These are phyloP conservation scores for Starmerella asiatica DNA, from an alignment of 805 yeast genomes.

Conservation along the genomic window DNA sequence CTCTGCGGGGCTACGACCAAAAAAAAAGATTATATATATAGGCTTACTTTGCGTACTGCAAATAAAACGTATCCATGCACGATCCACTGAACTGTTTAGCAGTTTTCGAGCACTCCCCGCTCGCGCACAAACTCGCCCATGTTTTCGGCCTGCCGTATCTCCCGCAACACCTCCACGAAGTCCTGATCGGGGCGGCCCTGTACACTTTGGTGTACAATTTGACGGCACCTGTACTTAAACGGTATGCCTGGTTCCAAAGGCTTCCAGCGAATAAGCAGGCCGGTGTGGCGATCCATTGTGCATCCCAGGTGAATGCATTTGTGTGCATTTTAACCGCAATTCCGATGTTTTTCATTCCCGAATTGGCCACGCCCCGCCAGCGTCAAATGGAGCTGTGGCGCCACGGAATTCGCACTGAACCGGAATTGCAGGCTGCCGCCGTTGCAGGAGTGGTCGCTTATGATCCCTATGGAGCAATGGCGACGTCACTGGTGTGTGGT, in stretches of 20 bases:
- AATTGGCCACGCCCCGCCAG: slow-evolving; percentile 33
- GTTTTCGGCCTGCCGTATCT: slow-evolving; percentile 22
- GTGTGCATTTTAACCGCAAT: slow-evolving; percentile 44
- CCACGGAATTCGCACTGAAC: not conserved
- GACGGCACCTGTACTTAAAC: slow-evolving; percentile 36
- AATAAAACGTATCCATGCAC: too few species aligned
- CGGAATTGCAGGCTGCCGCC: slow-evolving; percentile 42
- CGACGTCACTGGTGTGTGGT: slow-evolving; percentile 59
- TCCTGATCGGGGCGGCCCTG: slow-evolving; percentile 42
- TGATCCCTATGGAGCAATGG: slow-evolving; percentile 61
- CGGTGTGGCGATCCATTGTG: slow-evolving; percentile 82
- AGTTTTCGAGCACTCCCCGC: slow-evolving; percentile 1
- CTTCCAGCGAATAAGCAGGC: slow-evolving; percentile 45
- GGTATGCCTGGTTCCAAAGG: slow-evolving; percentile 33
- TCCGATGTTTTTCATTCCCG: slow-evolving; percentile 52
- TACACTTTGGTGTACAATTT: slow-evolving; percentile 45
- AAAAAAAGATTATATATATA: too few species aligned
- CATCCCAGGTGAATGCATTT: slow-evolving; percentile 71
- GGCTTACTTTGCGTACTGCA: too few species aligned
- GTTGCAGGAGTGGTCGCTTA: slow-evolving; percentile 42
- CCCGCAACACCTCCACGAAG: slow-evolving; percentile 46
- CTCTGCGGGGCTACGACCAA: too few species aligned
- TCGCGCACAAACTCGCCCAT: slow-evolving; percentile 3
- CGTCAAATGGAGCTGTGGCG: not conserved
- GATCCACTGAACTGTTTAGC: slow-evolving; percentile 9